A percentile compares a stretch with the other conserved stretches of the same genome.
Conservation (phyloP, 2,329 filamentous ascomycete genomes). For the Pyrenochaeta sp. region DNA sequence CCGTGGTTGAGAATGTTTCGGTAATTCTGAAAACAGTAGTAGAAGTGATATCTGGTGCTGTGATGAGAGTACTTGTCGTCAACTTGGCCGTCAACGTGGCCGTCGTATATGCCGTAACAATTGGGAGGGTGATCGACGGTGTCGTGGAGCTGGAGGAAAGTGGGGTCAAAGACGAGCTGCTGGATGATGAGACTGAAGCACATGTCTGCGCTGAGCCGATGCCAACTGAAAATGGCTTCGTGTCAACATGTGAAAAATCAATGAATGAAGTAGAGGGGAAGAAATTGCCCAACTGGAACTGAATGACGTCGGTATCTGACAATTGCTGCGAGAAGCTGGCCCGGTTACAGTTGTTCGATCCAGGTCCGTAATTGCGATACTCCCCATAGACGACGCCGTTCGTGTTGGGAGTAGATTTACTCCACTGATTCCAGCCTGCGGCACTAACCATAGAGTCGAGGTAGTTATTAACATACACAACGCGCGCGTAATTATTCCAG, state of each 20-base stretch:
- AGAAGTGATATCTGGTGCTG: constrained; percentile 31
- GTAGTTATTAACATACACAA: constrained; percentile 27
- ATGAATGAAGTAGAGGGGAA: constrained; percentile 54
- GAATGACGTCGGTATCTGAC: constrained; percentile 44
- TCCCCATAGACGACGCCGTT: constrained; percentile 36
- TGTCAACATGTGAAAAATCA: constrained; percentile 51
- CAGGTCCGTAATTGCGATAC: constrained; percentile 50
- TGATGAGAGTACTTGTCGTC: constrained; percentile 22
- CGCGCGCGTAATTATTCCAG: constrained; percentile 29
- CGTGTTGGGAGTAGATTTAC: constrained; percentile 25
- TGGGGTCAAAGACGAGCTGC: constrained; percentile 1
- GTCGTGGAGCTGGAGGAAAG: neutral
- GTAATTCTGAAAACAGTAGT: constrained; percentile 25
- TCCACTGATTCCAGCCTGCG: constrained; percentile 30
- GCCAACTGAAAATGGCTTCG: constrained; percentile 49
- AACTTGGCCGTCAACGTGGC: constrained; percentile 25
- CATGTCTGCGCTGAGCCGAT: constrained; percentile 39
- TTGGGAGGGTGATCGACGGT: constrained; percentile 8
- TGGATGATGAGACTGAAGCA: constrained; percentile 26
- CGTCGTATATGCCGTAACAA: constrained; percentile 25
- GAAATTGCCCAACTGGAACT: constrained; percentile 54
- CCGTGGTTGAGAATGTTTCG: constrained; percentile 19
- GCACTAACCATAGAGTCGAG: constrained; percentile 30
- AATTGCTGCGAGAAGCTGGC: constrained; percentile 51
- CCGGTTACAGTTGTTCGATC: constrained; percentile 39